Evolutionary conservation across 2,329 filamentous ascomycete genomes (phyloP).

Genomic region (Daldinia sp.): DNA sequence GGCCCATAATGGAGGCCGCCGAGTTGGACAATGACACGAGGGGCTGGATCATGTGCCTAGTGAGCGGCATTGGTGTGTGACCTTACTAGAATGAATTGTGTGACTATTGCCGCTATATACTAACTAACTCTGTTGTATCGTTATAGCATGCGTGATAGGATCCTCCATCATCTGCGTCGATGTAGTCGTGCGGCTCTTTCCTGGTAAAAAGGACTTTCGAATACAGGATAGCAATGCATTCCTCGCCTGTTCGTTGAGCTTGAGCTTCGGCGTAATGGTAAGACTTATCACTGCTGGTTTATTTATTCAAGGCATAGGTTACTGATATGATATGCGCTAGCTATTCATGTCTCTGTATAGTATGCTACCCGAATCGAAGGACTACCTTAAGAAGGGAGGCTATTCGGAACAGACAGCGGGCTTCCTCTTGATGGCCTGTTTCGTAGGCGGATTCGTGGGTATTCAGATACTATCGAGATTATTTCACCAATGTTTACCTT

Average conservation of each 20-base stretch:
- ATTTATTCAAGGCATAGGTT: background rate
- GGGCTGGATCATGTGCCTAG: constrained; percentile 92
- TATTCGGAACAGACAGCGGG: constrained; percentile 75
- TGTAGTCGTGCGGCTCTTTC: constrained; percentile 77
- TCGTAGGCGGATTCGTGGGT: constrained; percentile 77
- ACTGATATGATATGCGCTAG: constrained; percentile 58
- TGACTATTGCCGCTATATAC: constrained; percentile 13
- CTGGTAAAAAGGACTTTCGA: constrained; percentile 80
- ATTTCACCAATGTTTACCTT: constrained; percentile 79
- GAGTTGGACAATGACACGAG: constrained; percentile 81
- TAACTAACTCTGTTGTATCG: constrained; percentile 35
- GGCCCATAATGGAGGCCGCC: constrained; percentile 55
- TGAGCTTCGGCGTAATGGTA: constrained; percentile 98
- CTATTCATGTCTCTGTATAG: constrained; percentile 92
- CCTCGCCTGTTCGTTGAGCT: constrained; percentile 85
- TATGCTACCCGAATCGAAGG: constrained; percentile 89
- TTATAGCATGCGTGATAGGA: constrained; percentile 73
- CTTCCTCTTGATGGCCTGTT: constrained; percentile 76
- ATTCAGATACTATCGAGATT: constrained; percentile 80
- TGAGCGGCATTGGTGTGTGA: constrained; percentile 77
- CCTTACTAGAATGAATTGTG: constrained; percentile 26
- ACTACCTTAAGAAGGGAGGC: constrained; percentile 78
- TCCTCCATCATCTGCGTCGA: constrained; percentile 91
- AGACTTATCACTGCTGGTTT: constrained; percentile 46
- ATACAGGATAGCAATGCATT: constrained; percentile 93